phyloP scores from a whole-genome alignment of 2,329 filamentous ascomycete species.

The Drechslerella coelobrocha region DNA sequence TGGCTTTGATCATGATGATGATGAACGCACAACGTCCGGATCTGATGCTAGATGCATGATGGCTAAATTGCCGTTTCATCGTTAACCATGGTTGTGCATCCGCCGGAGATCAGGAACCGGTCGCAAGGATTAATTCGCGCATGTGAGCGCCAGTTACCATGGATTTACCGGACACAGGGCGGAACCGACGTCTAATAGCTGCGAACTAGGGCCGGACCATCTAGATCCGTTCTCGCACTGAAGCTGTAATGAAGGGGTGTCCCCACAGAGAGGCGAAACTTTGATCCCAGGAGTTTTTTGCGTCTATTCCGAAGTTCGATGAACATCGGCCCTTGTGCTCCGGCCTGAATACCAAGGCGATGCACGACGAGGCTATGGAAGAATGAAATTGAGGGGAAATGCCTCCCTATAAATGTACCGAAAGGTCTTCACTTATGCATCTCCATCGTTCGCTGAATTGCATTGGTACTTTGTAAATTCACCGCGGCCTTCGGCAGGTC shows the following conservation, averaged over 20 bases:
- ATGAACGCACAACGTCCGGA: background rate
- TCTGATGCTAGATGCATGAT: background rate
- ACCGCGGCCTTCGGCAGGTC: background rate
- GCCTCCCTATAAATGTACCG: too few species aligned
- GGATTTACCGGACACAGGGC: background rate
- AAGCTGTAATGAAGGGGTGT: too few species aligned
- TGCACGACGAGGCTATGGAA: too few species aligned
- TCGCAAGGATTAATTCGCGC: conserved; percentile 24
- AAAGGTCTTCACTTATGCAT: too few species aligned
- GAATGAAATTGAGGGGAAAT: too few species aligned
- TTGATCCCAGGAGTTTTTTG: too few species aligned
- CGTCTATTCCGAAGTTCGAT: too few species aligned
- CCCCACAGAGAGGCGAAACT: too few species aligned
- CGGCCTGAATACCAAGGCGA: too few species aligned
- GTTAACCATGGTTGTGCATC: background rate
- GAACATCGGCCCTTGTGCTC: too few species aligned
- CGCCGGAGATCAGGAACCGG: conserved; percentile 24
- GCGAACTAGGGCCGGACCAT: conserved; percentile 7
- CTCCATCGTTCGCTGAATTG: background rate
- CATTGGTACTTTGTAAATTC: background rate
- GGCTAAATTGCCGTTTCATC: background rate
- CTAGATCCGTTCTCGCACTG: too few species aligned
- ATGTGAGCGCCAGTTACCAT: conserved; percentile 20
- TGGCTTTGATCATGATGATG: too few species aligned
- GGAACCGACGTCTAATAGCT: background rate